phyloP scores from a whole-genome alignment of 768 basidiomycete genomes.

The Boletellus ananas region DNA sequence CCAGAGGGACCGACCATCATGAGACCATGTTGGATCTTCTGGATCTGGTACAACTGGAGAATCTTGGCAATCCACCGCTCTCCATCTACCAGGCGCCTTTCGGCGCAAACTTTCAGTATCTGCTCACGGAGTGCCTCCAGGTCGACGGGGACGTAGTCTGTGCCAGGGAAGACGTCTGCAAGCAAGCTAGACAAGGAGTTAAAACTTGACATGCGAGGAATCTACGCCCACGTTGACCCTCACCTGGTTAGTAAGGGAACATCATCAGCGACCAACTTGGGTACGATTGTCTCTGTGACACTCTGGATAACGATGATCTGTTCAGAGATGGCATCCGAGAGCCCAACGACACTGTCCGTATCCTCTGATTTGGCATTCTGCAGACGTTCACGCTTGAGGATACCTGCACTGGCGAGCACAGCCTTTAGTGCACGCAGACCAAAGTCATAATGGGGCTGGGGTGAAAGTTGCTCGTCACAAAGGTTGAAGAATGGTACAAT shows the following conservation, averaged over 20 bases:
- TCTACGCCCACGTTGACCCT: slow-evolving; percentile 15
- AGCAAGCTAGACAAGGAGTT: slow-evolving; percentile 59
- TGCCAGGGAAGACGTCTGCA: slow-evolving; percentile 96
- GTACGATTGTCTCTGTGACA: slow-evolving; percentile 97
- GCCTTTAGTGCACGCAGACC: slow-evolving; percentile 96
- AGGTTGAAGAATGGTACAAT: slow-evolving; percentile 99
- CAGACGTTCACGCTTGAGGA: slow-evolving; percentile 89
- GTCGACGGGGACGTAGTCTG: slow-evolving; percentile 87
- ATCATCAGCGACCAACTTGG: slow-evolving; percentile 96
- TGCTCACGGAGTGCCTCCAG: slow-evolving; percentile 81
- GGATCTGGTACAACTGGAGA: slow-evolving; percentile 96
- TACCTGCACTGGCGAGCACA: slow-evolving; percentile 94
- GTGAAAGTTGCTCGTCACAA: slow-evolving; percentile 94
- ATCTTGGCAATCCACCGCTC: slow-evolving; percentile 95
- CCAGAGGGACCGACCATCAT: slow-evolving; percentile 99
- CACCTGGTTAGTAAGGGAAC: slow-evolving; percentile 91
- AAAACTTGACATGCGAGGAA: not conserved
- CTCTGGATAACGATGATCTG: slow-evolving; percentile 98
- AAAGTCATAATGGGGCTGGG: slow-evolving; percentile 98
- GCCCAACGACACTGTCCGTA: slow-evolving; percentile 41
- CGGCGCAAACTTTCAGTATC: slow-evolving; percentile 81
- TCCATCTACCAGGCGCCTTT: slow-evolving; percentile 80
- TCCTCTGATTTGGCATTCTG: slow-evolving; percentile 42
- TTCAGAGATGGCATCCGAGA: slow-evolving; percentile 76
- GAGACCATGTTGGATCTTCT: slow-evolving; percentile 98